Evolutionary conservation across 2,329 filamentous ascomycete genomes (phyloP), one percentile per base, ranked within the genome.

Genomic region (Pyricularia pennisetigena): DNA sequence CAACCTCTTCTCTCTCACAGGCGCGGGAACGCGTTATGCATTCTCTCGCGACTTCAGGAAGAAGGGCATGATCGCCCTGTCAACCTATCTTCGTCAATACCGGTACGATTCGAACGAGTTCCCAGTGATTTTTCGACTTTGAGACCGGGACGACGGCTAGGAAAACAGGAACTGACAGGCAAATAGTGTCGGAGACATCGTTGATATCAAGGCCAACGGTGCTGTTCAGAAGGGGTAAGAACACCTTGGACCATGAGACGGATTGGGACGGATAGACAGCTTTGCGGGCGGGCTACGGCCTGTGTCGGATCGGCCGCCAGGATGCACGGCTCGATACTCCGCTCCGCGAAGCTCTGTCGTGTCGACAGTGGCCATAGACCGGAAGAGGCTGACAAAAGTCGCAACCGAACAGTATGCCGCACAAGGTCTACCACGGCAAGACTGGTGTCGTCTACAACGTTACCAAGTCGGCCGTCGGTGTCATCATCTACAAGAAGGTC

Each of bases 381-480:
- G 63, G 12, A 62, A 68, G 67, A 71, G 64, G 72, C 79, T 83
- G 73, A 82, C 75, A 72, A 68, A 71, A 70, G 72, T 62, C 59
- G 24, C 59, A 29, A 28, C 6, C 23, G 14, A 76, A 81, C 78
- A 93, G 93, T 87, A 95, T 97, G 93, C 94, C 94, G 78, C 93
- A 94, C 90, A 97, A 97, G 89, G 91, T 97, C 85, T 97, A 97
- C 90, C 94, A 98, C 88, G 95, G 94, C 80, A 98, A 98, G 92
- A 97, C 94, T 73, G 93, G 93, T 80, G 92, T 97, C 78, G 85
- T 97, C 84, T 97, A 97, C 92, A 99, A 99, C 88, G 95, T 99
- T 78, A 95, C 94, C 85, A 97, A 97, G 90, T 91, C 88, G 77
- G 92, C 95, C 74, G 93, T 99, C 81, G 95, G 95, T 79, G 91